Evolutionary conservation across 2,329 filamentous ascomycete species (phyloP).

Genomic region (Clonostachys rhizophaga): DNA sequence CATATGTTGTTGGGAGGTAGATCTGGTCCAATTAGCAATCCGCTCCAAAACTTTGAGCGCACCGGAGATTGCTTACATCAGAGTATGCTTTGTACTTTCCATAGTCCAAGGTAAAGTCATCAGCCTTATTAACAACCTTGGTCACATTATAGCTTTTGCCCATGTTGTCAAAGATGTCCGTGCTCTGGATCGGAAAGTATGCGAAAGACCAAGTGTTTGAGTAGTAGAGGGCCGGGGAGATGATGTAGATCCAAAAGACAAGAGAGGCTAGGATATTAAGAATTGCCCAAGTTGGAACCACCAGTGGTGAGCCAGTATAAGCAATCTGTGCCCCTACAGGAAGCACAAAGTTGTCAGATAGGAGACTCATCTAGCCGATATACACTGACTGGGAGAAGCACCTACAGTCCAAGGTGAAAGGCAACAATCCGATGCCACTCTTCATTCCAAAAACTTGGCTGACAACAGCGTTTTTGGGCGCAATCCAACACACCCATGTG

Average conservation of each 20-base stretch:
- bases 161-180: slow-evolving; percentile 33
- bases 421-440: slow-evolving; percentile 31
- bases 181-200: slow-evolving; percentile 40
- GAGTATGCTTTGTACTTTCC: slow-evolving; percentile 33
- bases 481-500: slow-evolving; percentile 53
- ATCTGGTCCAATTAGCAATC: no score
- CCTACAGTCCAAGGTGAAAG: slow-evolving; percentile 38
- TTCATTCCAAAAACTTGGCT: slow-evolving; percentile 32
- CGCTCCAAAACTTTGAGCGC: no score
- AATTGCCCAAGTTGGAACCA: no score
- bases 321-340: no score
- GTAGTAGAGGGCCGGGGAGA: slow-evolving; percentile 24
- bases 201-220: slow-evolving; percentile 35
- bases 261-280: no score
- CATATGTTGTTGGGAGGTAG: no score
- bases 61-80: slow-evolving; percentile 11
- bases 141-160: slow-evolving; percentile 27
- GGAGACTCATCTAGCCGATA: no score
- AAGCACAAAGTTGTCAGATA: no score
- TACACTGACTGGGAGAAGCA: no score
- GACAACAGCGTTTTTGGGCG: slow-evolving; percentile 33
- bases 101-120: slow-evolving; percentile 23
- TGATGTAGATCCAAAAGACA: no score
- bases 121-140: slow-evolving; percentile 27
- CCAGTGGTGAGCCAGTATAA: no score